phyloP scores from a whole-genome alignment of 2,329 filamentous ascomycete species.

The Talaromyces sp. region DNA sequence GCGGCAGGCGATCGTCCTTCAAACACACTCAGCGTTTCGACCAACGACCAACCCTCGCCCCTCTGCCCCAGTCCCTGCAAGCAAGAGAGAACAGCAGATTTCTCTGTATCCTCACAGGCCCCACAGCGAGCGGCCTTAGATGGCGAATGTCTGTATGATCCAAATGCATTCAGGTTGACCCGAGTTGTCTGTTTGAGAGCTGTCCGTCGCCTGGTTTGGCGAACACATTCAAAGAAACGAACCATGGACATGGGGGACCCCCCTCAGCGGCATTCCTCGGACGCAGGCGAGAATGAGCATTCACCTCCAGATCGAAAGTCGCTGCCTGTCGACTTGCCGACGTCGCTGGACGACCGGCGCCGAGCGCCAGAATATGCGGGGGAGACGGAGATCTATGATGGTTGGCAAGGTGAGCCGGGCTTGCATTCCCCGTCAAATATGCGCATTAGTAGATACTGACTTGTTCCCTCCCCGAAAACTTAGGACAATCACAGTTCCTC shows the following conservation, averaged over 20 bases:
- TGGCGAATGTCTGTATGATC: slow-evolving; percentile 7
- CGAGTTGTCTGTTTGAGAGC: background rate
- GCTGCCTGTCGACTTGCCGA: slow-evolving; percentile 82
- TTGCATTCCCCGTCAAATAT: background rate
- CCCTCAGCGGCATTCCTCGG: slow-evolving; percentile 22
- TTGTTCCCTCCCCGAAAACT: background rate
- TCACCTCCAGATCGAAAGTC: slow-evolving; percentile 23
- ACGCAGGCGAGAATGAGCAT: slow-evolving; percentile 5
- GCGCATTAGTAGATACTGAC: background rate
- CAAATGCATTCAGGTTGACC: slow-evolving; percentile 4
- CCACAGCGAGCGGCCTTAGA: background rate
- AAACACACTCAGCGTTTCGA: background rate
- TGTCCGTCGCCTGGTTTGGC: background rate
- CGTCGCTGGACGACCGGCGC: slow-evolving; percentile 82
- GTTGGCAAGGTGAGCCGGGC: slow-evolving; percentile 76
- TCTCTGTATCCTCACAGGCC: background rate
- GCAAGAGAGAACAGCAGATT: background rate
- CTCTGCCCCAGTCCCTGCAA: background rate
- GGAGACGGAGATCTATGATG: slow-evolving; percentile 98
- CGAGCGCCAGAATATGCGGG: slow-evolving; percentile 62
- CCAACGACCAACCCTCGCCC: background rate
- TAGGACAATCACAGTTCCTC: slow-evolving; percentile 93
- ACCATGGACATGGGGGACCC: slow-evolving; percentile 17
- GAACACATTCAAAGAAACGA: background rate
- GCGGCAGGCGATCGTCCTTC: background rate